A percentile compares a stretch with the other conserved stretches of the same genome.
Evolutionary conservation across 78 protist genomes (phyloP).

Genomic region (Dictyostelium brefeldianum): DNA sequence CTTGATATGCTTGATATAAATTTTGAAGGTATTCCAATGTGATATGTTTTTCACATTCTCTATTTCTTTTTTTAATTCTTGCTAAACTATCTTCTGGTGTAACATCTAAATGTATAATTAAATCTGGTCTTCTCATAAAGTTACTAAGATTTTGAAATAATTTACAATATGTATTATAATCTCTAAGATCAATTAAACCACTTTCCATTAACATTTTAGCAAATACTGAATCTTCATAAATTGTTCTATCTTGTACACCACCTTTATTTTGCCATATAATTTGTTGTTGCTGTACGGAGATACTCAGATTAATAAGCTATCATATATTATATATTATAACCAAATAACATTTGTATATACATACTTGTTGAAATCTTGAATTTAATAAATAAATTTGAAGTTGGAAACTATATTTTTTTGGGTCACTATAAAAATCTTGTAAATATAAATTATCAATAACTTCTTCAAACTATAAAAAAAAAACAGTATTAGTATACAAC

Average conservation of each 20-base stretch:
- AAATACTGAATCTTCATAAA: constrained; percentile 90
- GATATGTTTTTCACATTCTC: constrained; percentile 87
- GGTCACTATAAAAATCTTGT: constrained; percentile 86
- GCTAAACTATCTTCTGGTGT: constrained; percentile 87
- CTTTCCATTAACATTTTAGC: constrained; percentile 84
- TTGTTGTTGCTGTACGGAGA: constrained; percentile 77
- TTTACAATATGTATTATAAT: constrained; percentile 84
- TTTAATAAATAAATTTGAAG: constrained; percentile 90
- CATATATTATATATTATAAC: no score
- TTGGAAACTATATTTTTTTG: constrained; percentile 85
- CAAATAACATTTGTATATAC: no score
- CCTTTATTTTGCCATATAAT: constrained; percentile 80
- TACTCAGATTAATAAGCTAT: no score
- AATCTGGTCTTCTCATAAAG: constrained; percentile 89
- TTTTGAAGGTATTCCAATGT: constrained; percentile 77
- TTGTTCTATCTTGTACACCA: constrained; percentile 88
- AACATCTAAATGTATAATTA: constrained; percentile 90
- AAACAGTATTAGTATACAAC: background rate
- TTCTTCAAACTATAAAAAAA: constrained; percentile 76
- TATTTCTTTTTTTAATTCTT: constrained; percentile 68
- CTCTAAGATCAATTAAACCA: constrained; percentile 83
- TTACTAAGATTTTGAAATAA: constrained; percentile 86
- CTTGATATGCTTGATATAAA: constrained; percentile 80
- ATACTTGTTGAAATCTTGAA: constrained; percentile 82
- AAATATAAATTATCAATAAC: constrained; percentile 86